These are phyloP conservation scores for Xylaria polymorpha DNA, from an alignment of 2,329 filamentous ascomycete genomes.

Conservation along the genomic window DNA sequence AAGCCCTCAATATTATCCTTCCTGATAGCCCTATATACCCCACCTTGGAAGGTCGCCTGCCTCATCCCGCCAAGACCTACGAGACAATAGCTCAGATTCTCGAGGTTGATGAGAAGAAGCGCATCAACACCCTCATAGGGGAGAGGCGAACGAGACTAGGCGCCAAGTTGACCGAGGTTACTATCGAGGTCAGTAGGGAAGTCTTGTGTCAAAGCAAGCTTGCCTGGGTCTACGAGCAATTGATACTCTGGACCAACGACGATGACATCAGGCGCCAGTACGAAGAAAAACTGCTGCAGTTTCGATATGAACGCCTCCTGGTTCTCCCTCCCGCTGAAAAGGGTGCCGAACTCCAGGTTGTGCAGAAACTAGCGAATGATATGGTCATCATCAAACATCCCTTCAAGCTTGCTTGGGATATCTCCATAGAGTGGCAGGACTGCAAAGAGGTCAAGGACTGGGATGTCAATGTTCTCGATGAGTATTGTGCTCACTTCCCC, in stretches of 20 bases:
- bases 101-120: constrained; percentile 87
- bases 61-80: constrained; percentile 83
- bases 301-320: constrained; percentile 81
- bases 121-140: constrained; percentile 89
- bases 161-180: constrained; percentile 85
- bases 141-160: constrained; percentile 89
- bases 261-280: constrained; percentile 85
- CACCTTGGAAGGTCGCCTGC: constrained; percentile 84
- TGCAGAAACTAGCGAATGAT: constrained; percentile 82
- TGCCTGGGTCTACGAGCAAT: constrained; percentile 81
- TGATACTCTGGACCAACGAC: constrained; percentile 91
- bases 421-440: constrained; percentile 90
- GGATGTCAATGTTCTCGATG: constrained; percentile 80
- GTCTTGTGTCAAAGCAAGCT: constrained; percentile 80
- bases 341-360: constrained; percentile 73
- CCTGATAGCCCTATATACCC: constrained; percentile 85
- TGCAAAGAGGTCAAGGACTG: constrained; percentile 77
- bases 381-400: constrained; percentile 98
- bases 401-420: constrained; percentile 89
- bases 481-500: constrained; percentile 87
- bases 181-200: constrained; percentile 86
- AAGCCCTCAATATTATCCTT: constrained; percentile 79
- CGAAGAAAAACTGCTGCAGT: constrained; percentile 88
- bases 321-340: constrained; percentile 76
- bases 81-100: constrained; percentile 83